These are phyloP conservation scores for Penicillium simplicissimum DNA, from an alignment of 495 filamentous ascomycete species.

Conservation along the genomic window DNA sequence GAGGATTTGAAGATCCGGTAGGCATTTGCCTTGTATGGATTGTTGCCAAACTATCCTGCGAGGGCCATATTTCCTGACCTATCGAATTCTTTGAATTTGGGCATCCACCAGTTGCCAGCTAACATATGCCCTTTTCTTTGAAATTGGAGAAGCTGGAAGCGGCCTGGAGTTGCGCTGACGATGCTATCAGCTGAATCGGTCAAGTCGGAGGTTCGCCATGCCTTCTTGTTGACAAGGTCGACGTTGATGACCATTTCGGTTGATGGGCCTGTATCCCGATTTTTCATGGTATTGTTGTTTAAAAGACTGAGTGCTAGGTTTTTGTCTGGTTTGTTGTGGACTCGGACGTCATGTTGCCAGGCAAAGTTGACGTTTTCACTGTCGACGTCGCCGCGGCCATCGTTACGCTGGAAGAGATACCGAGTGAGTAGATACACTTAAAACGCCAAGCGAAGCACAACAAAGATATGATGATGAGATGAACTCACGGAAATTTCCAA, in stretches of 20 bases:
- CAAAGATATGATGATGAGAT: no score
- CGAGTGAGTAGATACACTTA: background rate
- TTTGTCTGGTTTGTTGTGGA: conserved; percentile 25
- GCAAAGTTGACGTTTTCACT: conserved; percentile 26
- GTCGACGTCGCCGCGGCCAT: conserved; percentile 37
- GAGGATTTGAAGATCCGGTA: conserved; percentile 22
- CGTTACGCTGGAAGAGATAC: conserved; percentile 14
- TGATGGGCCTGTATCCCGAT: conserved; percentile 6
- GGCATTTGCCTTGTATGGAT: conserved; percentile 6
- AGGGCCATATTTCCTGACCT: conserved; percentile 15
- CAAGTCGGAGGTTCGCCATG: conserved; percentile 12
- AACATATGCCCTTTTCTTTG: conserved; percentile 35
- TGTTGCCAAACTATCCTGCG: conserved; percentile 14
- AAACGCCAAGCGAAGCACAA: no score
- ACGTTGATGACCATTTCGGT: conserved; percentile 26
- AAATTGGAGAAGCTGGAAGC: conserved; percentile 32
- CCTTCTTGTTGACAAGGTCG: conserved; percentile 16
- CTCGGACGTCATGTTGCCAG: conserved; percentile 35
- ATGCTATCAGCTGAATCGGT: conserved; percentile 30
- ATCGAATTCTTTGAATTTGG: conserved; percentile 46
- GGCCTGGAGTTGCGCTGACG: conserved; percentile 41
- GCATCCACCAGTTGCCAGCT: conserved; percentile 43
- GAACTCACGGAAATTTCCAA: no score
- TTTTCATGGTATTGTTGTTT: conserved; percentile 25
- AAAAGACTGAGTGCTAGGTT: conserved; percentile 27